Percentiles rank a stretch among this genome's conserved stretches.
phyloP scores from a whole-genome alignment of 139 green algal species.

The Closterium sp. region DNA sequence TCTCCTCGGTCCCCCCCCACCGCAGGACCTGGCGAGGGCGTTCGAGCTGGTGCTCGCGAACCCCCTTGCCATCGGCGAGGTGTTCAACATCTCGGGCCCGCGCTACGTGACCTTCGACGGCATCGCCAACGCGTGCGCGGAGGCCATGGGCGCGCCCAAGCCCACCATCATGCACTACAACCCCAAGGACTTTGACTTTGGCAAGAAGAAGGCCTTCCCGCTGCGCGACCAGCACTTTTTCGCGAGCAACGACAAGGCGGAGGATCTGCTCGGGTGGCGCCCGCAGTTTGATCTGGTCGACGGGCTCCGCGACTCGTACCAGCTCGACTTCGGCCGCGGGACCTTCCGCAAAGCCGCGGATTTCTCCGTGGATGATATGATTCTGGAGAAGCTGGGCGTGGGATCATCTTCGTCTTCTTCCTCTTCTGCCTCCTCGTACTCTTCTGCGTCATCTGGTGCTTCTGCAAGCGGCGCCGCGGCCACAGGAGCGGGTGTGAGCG shows the following conservation, averaged over 20 bases:
- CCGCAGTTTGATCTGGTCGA: slow-evolving; percentile 87
- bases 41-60: slow-evolving; percentile 68
- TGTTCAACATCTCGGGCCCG: slow-evolving; percentile 64
- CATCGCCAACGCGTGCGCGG: slow-evolving; percentile 88
- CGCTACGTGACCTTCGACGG: slow-evolving; percentile 93
- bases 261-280: slow-evolving; percentile 84
- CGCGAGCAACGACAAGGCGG: slow-evolving; percentile 85
- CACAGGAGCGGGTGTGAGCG: background rate
- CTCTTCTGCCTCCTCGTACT: background rate
- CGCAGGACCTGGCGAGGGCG: slow-evolving; percentile 65
- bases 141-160: slow-evolving; percentile 74
- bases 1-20: too few relatives aligned
- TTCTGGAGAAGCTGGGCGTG: slow-evolving; percentile 66
- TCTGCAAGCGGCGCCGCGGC: too few relatives aligned
- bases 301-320: slow-evolving; percentile 83
- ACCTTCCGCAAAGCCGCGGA: slow-evolving; percentile 87
- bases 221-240: slow-evolving; percentile 92
- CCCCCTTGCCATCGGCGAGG: slow-evolving; percentile 51
- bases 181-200: slow-evolving; percentile 95
- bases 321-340: slow-evolving; percentile 91
- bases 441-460: too few relatives aligned
- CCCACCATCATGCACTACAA: slow-evolving; percentile 93
- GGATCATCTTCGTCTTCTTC: background rate
- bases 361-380: slow-evolving; percentile 88
- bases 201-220: slow-evolving; percentile 89